Base-by-base conservation (phyloP, 768 basidiomycete genomes). In the Lentinula edodes region DNA sequence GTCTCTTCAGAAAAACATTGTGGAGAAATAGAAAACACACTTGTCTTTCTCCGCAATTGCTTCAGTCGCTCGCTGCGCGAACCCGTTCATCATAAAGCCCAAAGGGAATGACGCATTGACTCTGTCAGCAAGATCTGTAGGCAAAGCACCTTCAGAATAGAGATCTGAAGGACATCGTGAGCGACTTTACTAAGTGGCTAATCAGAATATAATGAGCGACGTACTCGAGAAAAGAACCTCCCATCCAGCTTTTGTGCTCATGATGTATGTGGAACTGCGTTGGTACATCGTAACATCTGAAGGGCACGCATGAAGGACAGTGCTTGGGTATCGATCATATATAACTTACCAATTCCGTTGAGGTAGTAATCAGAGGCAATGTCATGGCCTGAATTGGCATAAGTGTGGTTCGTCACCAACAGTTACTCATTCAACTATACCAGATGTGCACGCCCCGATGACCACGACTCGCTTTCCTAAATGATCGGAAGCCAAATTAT, bases 361-460 rank as follows among this genome's bases (percentile, higher is more conserved):
- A 76, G 66, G 53, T 68, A 73, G 36, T 75, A 78, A 63, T 83
- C 81, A 0, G 71, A 71, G 12, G 74, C 74, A 23, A 82, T 74
- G 66, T 83, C 80, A 60, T 80, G 79, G 5, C 74, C 79, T 81
- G 59, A 46, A 42, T 9, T 3, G 50, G n/a, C 38, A 9, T 5
- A 38, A 46, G 34, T 42, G 50, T 28, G 41, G 20, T 5, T n/a
- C 15, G 20, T 7, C 36, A 35, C 16, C 8, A 2, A 13, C 53
- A 36, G 5, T 2, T 54, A 39, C 34, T 28, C 42, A 1, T 15
- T 28, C 15, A 16, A 28, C 13, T 23, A 15, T 66, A 81, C 81
- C 80, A 18, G 87, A 86, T 55, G 82, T 87, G 46, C 84, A 83
- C n/a, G 87, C 81, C 13, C 89, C 88, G 2, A 90, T 75, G n/a